Evolutionary conservation across 2,329 filamentous ascomycete genomes (phyloP).

Genomic region (Conoideocrella luteorostrata): DNA sequence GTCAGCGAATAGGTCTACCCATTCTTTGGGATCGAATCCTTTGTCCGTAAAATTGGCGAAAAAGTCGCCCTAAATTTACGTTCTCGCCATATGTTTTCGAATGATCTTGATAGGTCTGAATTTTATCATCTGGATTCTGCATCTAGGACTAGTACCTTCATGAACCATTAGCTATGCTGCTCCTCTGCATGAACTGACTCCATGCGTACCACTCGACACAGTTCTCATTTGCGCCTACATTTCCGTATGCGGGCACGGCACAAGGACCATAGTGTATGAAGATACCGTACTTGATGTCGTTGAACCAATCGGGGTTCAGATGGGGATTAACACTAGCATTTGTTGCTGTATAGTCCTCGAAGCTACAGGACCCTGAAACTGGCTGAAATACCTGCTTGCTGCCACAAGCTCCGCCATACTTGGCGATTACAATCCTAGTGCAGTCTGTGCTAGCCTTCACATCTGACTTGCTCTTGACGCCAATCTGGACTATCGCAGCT

Average conservation of each 20-base stretch:
- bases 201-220: conserved; percentile 41
- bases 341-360: not conserved
- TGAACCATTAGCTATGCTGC: conserved; percentile 17
- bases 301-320: conserved; percentile 35
- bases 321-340: not conserved
- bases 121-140: conserved; percentile 15
- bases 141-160: conserved; percentile 15
- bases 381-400: not conserved
- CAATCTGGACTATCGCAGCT: conserved; percentile 6
- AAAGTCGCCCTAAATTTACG: conserved; percentile 48
- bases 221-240: conserved; percentile 28
- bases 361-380: conserved; percentile 4
- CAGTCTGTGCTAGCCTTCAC: conserved; percentile 3
- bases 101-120: conserved; percentile 34
- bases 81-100: conserved; percentile 38
- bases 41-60: conserved; percentile 46
- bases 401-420: not conserved
- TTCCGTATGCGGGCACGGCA: conserved; percentile 49
- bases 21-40: conserved; percentile 42
- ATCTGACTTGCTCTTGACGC: conserved; percentile 6
- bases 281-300: conserved; percentile 50
- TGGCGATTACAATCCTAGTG: not conserved
- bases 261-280: conserved; percentile 56
- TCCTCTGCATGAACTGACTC: too few species aligned
- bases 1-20: conserved; percentile 46